These are phyloP conservation scores for Chamaecyparis obtusa DNA, from an alignment of 75 land plant genomes.

Conservation along the genomic window DNA sequence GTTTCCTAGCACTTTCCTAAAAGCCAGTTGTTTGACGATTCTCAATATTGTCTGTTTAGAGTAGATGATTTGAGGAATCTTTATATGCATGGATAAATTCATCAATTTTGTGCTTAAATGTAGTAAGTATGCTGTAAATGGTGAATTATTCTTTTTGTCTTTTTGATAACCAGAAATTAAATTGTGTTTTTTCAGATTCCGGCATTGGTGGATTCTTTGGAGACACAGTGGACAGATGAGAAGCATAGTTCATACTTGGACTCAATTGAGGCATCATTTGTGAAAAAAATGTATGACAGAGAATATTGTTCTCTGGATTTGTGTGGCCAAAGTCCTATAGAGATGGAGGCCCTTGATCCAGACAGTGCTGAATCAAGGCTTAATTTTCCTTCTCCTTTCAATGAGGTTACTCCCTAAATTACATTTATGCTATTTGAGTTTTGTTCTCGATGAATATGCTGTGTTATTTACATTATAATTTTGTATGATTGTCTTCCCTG, in stretches of 20 bases:
- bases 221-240: slow-evolving; percentile 47
- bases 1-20: background rate
- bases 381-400: slow-evolving; percentile 15
- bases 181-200: background rate
- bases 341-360: background rate
- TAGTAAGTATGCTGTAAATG: background rate
- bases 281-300: slow-evolving; percentile 38
- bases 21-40: background rate
- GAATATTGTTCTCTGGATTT: slow-evolving; percentile 11
- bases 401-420: background rate
- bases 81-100: background rate
- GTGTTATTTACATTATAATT: background rate
- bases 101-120: background rate
- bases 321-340: background rate
- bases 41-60: background rate
- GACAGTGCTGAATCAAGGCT: slow-evolving; percentile 9
- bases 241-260: slow-evolving; percentile 41
- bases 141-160: background rate
- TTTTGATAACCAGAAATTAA: background rate
- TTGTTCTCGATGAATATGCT: background rate
- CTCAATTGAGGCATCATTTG: slow-evolving; percentile 50
- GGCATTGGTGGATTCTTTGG: slow-evolving; percentile 3
- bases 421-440: background rate
- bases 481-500: background rate
- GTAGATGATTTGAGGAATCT: background rate